phyloP scores from a whole-genome alignment of 768 basidiomycete genomes.

The Amanita rimosa region DNA sequence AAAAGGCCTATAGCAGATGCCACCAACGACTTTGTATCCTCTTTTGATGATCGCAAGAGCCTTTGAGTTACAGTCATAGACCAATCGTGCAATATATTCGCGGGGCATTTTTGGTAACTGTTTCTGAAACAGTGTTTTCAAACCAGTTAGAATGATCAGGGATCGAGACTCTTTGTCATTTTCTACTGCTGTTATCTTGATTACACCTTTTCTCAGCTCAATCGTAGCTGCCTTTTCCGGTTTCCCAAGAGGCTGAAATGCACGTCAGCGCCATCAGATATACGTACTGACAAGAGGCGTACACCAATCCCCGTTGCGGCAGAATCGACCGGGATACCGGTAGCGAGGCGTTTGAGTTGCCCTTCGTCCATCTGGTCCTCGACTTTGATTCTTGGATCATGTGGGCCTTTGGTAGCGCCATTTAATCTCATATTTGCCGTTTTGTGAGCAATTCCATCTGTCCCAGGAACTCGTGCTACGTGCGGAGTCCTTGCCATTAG shows the following conservation, averaged over 20 bases:
- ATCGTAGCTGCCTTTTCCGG: slow-evolving; percentile 69
- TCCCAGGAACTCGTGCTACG: slow-evolving; percentile 32
- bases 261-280: not conserved
- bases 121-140: slow-evolving; percentile 94
- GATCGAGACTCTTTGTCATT: slow-evolving; percentile 73
- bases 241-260: slow-evolving; percentile 37
- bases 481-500: slow-evolving; percentile 45
- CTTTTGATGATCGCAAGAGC: slow-evolving; percentile 90
- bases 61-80: slow-evolving; percentile 89
- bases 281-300: not conserved
- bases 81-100: slow-evolving; percentile 94
- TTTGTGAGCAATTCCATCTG: slow-evolving; percentile 20
- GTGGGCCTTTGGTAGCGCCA: slow-evolving; percentile 26
- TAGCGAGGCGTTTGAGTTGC: slow-evolving; percentile 66
- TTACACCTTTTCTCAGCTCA: slow-evolving; percentile 76
- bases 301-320: slow-evolving; percentile 23
- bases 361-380: slow-evolving; percentile 76
- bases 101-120: slow-evolving; percentile 98
- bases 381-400: slow-evolving; percentile 46
- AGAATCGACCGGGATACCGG: slow-evolving; percentile 71
- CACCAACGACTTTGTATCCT: slow-evolving; percentile 93
- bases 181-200: slow-evolving; percentile 73
- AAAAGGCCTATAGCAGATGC: slow-evolving; percentile 95
- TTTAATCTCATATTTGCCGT: slow-evolving; percentile 30
- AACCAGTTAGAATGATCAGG: slow-evolving; percentile 79